These are phyloP conservation scores for Dothideomycetes sp. DNA, from an alignment of 2,329 filamentous ascomycete genomes.

Conservation along the genomic window DNA sequence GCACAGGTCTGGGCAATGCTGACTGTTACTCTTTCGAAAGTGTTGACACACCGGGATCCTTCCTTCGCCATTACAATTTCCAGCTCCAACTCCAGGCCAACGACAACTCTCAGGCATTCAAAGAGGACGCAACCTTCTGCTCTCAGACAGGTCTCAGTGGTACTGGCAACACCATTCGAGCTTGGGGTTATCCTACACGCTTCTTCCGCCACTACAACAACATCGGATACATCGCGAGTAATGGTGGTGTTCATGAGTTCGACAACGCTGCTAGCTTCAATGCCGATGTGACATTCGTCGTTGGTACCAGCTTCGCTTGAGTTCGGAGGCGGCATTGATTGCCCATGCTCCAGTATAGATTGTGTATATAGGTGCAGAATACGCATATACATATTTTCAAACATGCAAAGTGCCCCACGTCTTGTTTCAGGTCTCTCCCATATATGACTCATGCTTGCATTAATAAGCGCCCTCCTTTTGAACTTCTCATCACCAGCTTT, in stretches of 20 bases:
- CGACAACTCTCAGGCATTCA: conserved; percentile 48
- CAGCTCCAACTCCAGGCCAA: conserved; percentile 40
- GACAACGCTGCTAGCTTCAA: conserved; percentile 43
- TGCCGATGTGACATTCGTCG: conserved; percentile 45
- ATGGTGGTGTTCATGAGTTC: conserved; percentile 48
- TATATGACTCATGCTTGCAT: no score
- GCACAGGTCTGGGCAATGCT: conserved; percentile 46
- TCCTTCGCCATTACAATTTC: conserved; percentile 49
- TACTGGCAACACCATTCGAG: conserved; percentile 43
- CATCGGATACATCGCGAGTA: conserved; percentile 41
- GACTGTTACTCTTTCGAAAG: conserved; percentile 55
- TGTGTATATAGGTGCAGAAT: no score
- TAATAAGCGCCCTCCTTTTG: no score
- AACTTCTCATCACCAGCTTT: no score
- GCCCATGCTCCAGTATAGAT: no score
- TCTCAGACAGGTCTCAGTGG: conserved; percentile 44
- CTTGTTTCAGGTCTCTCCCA: no score
- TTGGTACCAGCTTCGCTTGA: conserved; percentile 39
- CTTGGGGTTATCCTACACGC: conserved; percentile 53
- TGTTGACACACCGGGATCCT: conserved; percentile 48
- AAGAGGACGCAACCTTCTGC: conserved; percentile 57
- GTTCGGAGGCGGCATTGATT: no score
- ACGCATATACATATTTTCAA: no score
- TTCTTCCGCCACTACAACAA: conserved; percentile 48
- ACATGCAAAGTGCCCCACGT: no score